Percentiles rank a stretch among this genome's conserved stretches.
Evolutionary conservation across 768 basidiomycete species (phyloP).

Genomic region (Amanita phalloides): DNA sequence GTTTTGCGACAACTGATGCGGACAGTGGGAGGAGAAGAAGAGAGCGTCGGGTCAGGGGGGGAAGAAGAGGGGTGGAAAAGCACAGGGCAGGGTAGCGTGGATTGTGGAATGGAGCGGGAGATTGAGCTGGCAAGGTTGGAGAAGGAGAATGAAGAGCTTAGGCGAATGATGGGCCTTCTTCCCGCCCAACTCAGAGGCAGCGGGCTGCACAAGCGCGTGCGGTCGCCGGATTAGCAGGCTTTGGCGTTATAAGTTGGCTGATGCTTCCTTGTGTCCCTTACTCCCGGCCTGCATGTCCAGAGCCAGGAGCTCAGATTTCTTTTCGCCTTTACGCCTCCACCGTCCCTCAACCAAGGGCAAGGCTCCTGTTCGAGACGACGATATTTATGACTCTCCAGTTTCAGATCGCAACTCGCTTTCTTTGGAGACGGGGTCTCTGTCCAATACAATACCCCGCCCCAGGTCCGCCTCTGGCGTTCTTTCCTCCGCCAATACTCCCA

Average conservation of each 20-base stretch:
- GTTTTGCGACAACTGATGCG: constrained; percentile 64
- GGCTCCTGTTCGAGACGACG: background rate
- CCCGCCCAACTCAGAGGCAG: constrained; percentile 9
- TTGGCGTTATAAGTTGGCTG: background rate
- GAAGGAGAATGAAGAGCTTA: constrained; percentile 77
- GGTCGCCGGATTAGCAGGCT: constrained; percentile 11
- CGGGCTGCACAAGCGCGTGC: constrained; percentile 28
- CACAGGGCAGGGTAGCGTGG: constrained; percentile 25
- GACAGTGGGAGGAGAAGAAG: constrained; percentile 56
- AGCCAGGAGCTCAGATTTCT: background rate
- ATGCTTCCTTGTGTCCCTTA: constrained; percentile 1
- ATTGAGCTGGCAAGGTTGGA: constrained; percentile 82
- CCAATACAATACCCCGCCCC: background rate
- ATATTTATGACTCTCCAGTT: background rate
- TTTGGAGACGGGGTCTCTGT: background rate
- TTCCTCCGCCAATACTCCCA: background rate
- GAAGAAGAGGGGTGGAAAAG: constrained; percentile 20
- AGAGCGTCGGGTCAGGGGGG: constrained; percentile 12
- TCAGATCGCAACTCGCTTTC: background rate
- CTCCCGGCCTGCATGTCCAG: background rate
- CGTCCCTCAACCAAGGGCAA: background rate
- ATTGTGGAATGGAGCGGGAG: constrained; percentile 82
- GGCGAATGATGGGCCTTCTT: constrained; percentile 49
- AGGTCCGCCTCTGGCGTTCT: background rate
- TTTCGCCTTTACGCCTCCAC: background rate